These are phyloP conservation scores for Irpex sp. DNA, from an alignment of 1,284 basidiomycete genomes.

Conservation along the genomic window DNA sequence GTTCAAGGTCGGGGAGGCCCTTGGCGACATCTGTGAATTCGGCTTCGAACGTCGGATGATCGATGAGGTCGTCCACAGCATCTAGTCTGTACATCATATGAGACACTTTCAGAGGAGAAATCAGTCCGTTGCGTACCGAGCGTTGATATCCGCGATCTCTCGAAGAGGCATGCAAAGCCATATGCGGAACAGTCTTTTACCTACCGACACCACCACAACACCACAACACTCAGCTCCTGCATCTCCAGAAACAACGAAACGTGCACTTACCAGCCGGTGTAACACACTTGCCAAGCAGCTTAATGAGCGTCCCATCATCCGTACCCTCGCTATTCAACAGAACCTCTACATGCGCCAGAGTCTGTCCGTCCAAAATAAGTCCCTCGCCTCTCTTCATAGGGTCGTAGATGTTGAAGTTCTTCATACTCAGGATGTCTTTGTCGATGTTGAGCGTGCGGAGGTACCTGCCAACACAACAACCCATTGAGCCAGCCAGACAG, in stretches of 20 bases:
- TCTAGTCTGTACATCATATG: slow-evolving; percentile 58
- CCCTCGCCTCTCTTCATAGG: slow-evolving; percentile 85
- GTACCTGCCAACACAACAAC: slow-evolving; percentile 45
- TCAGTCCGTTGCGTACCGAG: slow-evolving; percentile 46
- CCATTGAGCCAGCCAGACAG: neutral
- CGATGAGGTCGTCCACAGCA: slow-evolving; percentile 85
- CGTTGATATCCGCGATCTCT: slow-evolving; percentile 78
- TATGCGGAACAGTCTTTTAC: slow-evolving; percentile 88
- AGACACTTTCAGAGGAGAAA: neutral
- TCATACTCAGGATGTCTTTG: slow-evolving; percentile 87
- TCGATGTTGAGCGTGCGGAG: slow-evolving; percentile 90
- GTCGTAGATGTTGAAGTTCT: slow-evolving; percentile 95
- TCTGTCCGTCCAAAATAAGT: slow-evolving; percentile 87
- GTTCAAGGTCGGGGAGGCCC: slow-evolving; percentile 87
- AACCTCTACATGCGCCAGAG: slow-evolving; percentile 89
- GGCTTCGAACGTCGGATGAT: slow-evolving; percentile 68
- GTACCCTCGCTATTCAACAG: slow-evolving; percentile 89
- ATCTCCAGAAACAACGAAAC: no score
- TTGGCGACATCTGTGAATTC: slow-evolving; percentile 74
- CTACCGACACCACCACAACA: slow-evolving; percentile 37
- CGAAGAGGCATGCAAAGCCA: slow-evolving; percentile 91
- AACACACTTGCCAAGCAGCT: slow-evolving; percentile 77
- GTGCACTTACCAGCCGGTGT: no score
- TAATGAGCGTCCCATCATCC: slow-evolving; percentile 81
- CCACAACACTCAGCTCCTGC: neutral